Conservation (phyloP, 73 alveolate genomes). For the Blepharisma stoltei region DNA sequence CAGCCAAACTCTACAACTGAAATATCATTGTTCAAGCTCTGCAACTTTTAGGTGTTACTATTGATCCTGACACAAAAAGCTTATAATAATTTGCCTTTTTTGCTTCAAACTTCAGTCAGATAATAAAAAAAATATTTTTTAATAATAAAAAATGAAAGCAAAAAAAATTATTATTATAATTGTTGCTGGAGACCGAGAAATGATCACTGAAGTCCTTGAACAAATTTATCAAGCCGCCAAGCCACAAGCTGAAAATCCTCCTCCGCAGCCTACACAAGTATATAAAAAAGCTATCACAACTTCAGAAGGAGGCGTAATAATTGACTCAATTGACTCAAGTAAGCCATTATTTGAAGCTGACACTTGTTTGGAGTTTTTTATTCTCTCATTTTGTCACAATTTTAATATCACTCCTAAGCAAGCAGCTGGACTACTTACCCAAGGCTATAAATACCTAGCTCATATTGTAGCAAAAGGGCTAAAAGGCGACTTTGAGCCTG, state of each 20-base stretch:
- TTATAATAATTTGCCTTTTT: too few species aligned
- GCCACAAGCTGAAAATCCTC: not conserved
- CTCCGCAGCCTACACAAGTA: not conserved
- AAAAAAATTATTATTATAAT: too few species aligned
- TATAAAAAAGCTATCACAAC: not conserved
- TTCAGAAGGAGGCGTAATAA: conserved; percentile 38
- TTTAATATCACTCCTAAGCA: conserved; percentile 55
- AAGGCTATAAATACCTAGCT: conserved; percentile 71
- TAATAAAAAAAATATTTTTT: too few species aligned
- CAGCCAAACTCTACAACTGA: conserved; percentile 10
- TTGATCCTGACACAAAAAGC: conserved; percentile 54
- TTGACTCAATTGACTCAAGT: conserved; percentile 19
- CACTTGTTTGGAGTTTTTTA: conserved; percentile 51
- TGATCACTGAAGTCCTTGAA: conserved; percentile 16
- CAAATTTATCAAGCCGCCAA: conserved; percentile 11
- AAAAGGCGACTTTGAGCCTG: conserved; percentile 78
- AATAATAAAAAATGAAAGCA: too few species aligned
- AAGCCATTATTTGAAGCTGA: conserved; percentile 52
- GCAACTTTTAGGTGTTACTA: conserved; percentile 28
- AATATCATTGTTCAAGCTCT: conserved; percentile 24
- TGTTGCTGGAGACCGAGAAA: conserved; percentile 56
- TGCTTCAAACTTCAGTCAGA: too few species aligned
- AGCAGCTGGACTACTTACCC: conserved; percentile 81
- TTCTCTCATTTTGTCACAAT: conserved; percentile 56
- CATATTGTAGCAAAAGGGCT: conserved; percentile 85